These are phyloP conservation scores for Mycena filopes DNA, from an alignment of 768 basidiomycete genomes.

Conservation along the genomic window DNA sequence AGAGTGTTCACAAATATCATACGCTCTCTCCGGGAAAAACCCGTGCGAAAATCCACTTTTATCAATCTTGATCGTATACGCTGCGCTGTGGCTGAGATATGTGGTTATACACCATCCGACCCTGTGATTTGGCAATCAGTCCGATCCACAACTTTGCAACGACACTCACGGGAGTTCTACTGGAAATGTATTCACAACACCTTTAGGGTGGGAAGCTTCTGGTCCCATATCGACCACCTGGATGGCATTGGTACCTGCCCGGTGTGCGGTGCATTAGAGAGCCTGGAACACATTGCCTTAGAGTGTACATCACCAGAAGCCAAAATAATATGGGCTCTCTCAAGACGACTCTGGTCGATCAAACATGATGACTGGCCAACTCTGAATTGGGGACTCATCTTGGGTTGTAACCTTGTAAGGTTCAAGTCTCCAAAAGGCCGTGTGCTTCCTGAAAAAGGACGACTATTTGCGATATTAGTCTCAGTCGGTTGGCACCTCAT, in stretches of 20 bases:
- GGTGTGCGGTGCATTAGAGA: not conserved
- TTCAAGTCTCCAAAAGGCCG: constrained; percentile 1
- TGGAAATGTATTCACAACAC: constrained; percentile 15
- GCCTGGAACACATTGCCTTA: constrained; percentile 12
- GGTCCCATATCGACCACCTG: not conserved
- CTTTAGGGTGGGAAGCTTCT: constrained; percentile 6
- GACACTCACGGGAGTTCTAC: constrained; percentile 2
- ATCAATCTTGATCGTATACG: not conserved
- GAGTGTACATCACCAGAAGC: not conserved
- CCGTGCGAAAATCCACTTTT: not conserved
- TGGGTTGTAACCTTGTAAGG: constrained; percentile 3
- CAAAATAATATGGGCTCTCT: not conserved
- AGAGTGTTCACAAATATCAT: not conserved
- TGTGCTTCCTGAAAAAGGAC: not conserved
- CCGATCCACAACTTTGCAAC: not conserved
- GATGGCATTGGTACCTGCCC: not conserved
- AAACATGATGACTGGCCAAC: not conserved
- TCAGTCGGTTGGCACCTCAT: constrained; percentile 7
- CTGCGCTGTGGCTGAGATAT: not conserved
- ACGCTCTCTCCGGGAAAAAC: not conserved
- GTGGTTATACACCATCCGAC: not conserved
- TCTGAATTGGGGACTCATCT: not conserved
- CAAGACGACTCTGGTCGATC: not conserved
- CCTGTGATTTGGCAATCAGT: constrained; percentile 4
- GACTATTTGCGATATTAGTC: not conserved